Evolutionary conservation across 2,329 filamentous ascomycete genomes (phyloP), one percentile per base, ranked within the genome.

Genomic region (Thielaviopsis populi): DNA sequence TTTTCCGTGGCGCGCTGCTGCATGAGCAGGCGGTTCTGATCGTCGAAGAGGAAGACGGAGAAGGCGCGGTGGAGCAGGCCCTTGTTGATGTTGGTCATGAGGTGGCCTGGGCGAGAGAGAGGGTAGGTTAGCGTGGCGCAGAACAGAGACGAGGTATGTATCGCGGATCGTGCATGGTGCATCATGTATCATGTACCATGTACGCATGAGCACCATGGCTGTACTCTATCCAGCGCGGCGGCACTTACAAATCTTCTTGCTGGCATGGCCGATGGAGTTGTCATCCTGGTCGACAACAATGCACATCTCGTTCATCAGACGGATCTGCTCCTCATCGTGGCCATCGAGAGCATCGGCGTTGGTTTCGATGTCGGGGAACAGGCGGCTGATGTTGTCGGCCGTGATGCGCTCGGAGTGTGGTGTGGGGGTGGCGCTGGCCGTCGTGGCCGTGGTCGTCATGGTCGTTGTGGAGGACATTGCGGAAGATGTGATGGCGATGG

Each of bases 71-170:
- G 94, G 65, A 99, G 84, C 66, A 99, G 85, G 42, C 94, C 94
- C 74, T 91, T 89, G 74, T 97, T 84, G 73, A 99, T 99, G 78
- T 99, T 99, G 76, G 89, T 89, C 94, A 99, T 99, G 69, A 99
- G 80, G 75, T 99, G 94, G 82, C 91, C 91, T 96, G 69, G 3
- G 27, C 19, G 41, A 48, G 42, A 37, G 48, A 48, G 33, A 17
- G n/a, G 43, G 30, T 43, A 30, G 43, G 27, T 54, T n/a, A 65
- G 15, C 17, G 24, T 24, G 2, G 10, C 46, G 19, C 24, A 17
- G 46, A 15, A 19, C n/a, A 50, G 24, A 10, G 24, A 24, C 19
- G 46, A 27, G 33, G 33, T 8, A 10, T 37, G 33, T 10, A 10
- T 10, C n/a, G 10, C 1, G 33, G 1, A 37, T 37, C 33, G 10